Base-by-base conservation (phyloP, 2,329 filamentous ascomycete genomes). In the Parasarocladium wereldwijsianum region DNA sequence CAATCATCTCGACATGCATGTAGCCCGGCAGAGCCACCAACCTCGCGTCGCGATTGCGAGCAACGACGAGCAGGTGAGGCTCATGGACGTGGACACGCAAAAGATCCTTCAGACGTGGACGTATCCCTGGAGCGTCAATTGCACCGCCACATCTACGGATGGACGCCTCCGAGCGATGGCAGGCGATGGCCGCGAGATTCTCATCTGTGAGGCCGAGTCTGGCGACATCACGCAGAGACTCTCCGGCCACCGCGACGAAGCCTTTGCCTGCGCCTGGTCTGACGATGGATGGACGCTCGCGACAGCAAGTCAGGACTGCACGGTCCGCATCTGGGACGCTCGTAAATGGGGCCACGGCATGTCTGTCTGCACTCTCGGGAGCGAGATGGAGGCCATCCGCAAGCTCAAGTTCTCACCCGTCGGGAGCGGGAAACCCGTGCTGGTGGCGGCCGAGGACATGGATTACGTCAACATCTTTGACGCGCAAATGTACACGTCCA, bases 201-300 rank as follows among this genome's bases (percentile, higher is more conserved):
- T 76, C 29, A 78, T 87, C 43, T 67, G 70, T 10, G 68, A 81
- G 36, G 72, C 79, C 8, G 77, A 82, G 32, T 72, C 66, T 9
- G 73, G 77, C 10, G 54, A 64, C 35, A 58, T 57, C 32, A 61
- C 66, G 37, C 62, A 76, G 39, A 52, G 56, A 16, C 63, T 86
- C 2, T 50, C 57, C 4, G 74, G 76, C 3, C 78, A 84, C 43
- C 60, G 59, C 10, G 79, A 85, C 43, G 79, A 66, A 40, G 77
- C 73, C 2, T 87, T 86, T 43, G 72, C 80, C 2, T 84, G 77
- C 43, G 80, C 77, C 39, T 87, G 81, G 81, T 76, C 79, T 12
- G 72, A 78, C 31, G 76, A 86, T 45, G 80, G 79, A 18, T 73
- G 74, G 55, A 76, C 74, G 9, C 65, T 86, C 13, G 81, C 81